These are phyloP conservation scores for Hyaloraphidium curvatum DNA, from an alignment of 192 early-diverging fungal genomes.

Conservation along the genomic window DNA sequence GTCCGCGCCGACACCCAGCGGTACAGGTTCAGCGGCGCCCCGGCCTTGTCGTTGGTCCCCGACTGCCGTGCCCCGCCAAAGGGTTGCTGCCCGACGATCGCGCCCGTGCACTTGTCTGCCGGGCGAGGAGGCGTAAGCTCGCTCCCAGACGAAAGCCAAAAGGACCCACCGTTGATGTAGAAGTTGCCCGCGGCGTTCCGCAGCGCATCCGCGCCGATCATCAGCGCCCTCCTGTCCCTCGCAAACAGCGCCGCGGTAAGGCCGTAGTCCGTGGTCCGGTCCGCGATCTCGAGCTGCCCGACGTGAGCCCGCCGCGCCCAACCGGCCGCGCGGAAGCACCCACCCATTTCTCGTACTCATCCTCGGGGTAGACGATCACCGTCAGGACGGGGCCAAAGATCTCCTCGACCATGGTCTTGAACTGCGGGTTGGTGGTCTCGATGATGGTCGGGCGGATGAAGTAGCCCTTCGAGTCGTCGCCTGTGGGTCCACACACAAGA, in stretches of 20 bases:
- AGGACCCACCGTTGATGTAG: conserved; percentile 96
- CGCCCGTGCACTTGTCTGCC: conserved; percentile 98
- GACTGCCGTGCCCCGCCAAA: conserved; percentile 86
- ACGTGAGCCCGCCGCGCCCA: conserved; percentile 3
- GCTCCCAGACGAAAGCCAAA: too few relatives aligned
- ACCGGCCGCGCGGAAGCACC: neutral
- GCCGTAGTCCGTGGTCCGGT: conserved; percentile 67
- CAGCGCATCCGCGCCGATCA: conserved; percentile 50
- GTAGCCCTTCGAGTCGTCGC: conserved; percentile 64
- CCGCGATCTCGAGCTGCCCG: conserved; percentile 38
- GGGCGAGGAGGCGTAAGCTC: too few relatives aligned
- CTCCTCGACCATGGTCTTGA: conserved; percentile 80
- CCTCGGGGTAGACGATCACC: conserved; percentile 71
- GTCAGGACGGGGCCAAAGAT: conserved; percentile 96
- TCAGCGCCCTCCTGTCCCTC: conserved; percentile 56
- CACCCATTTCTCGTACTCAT: conserved; percentile 43
- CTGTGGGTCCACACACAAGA: neutral
- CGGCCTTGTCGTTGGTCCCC: conserved; percentile 99
- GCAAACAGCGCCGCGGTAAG: conserved; percentile 87
- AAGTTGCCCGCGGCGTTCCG: conserved; percentile 90
- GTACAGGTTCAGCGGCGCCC: conserved; percentile 44
- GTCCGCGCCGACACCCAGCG: conserved; percentile 83
- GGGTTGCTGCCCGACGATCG: conserved; percentile 93
- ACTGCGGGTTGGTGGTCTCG: conserved; percentile 57
- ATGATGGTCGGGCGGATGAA: conserved; percentile 83